A percentile compares a stretch with the other conserved stretches of the same genome.
phyloP scores from a whole-genome alignment of 2,329 filamentous ascomycete genomes.

The Arthrobotrys iridis region DNA sequence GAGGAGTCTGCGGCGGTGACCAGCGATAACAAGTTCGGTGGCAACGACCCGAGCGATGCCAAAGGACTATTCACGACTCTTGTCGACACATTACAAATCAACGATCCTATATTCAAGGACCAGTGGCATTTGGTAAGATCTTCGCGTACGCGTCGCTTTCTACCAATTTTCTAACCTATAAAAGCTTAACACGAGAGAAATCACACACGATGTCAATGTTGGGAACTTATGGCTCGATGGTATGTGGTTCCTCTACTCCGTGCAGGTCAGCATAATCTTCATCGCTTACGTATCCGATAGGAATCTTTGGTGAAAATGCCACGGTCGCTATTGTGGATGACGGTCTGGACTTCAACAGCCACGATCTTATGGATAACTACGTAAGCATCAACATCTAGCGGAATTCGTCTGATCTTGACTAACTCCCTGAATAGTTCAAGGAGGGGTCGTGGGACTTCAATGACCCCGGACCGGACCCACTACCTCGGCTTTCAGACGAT shows the following conservation, averaged over 20 bases:
- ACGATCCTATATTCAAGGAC: slow-evolving; percentile 88
- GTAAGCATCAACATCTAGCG: slow-evolving; percentile 41
- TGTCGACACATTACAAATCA: slow-evolving; percentile 75
- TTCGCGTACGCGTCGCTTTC: not conserved
- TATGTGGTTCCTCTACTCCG: slow-evolving; percentile 18
- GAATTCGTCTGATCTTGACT: not conserved
- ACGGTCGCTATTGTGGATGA: slow-evolving; percentile 97
- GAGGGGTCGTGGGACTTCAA: slow-evolving; percentile 97
- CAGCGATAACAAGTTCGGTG: slow-evolving; percentile 31
- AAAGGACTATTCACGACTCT: slow-evolving; percentile 61
- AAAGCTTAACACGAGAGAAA: slow-evolving; percentile 76
- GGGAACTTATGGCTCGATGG: slow-evolving; percentile 90
- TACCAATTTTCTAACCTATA: slow-evolving; percentile 31
- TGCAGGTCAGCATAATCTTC: not conserved
- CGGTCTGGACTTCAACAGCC: slow-evolving; percentile 93
- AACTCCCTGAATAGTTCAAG: slow-evolving; percentile 71
- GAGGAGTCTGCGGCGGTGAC: not conserved
- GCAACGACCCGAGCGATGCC: slow-evolving; percentile 5
- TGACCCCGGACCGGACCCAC: slow-evolving; percentile 79
- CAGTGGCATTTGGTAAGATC: slow-evolving; percentile 82
- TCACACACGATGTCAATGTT: slow-evolving; percentile 95
- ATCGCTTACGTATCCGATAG: slow-evolving; percentile 22
- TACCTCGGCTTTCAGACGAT: slow-evolving; percentile 84
- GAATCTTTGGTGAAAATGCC: slow-evolving; percentile 83
- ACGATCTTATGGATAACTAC: slow-evolving; percentile 87